Percentiles rank a stretch among this genome's conserved stretches.
Evolutionary conservation across 352 stramenopile genomes (phyloP).

Genomic region (Globisporangium irregulare): DNA sequence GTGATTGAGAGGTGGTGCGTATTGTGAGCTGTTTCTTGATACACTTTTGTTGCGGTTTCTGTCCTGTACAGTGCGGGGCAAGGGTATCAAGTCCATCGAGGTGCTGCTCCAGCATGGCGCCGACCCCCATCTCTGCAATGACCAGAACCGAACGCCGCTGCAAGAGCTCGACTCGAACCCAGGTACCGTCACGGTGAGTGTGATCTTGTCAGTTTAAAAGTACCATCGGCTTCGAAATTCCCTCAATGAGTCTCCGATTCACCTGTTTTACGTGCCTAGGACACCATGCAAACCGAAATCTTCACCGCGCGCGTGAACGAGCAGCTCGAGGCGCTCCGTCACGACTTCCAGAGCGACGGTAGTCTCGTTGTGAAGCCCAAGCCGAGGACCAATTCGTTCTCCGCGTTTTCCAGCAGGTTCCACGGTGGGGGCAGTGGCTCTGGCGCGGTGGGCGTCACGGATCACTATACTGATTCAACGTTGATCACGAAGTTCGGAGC

Average conservation of each 20-base stretch:
- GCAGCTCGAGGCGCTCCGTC: constrained; percentile 13
- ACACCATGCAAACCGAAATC: constrained; percentile 14
- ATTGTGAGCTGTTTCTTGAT: background rate
- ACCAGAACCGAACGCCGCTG: constrained; percentile 65
- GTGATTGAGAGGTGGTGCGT: too few species aligned
- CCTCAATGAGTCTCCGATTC: background rate
- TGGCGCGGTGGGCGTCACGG: background rate
- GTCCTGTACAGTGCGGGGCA: constrained; percentile 29
- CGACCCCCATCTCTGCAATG: constrained; percentile 55
- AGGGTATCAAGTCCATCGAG: constrained; percentile 54
- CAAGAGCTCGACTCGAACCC: constrained; percentile 49
- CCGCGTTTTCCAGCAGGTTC: background rate
- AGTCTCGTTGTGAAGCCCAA: constrained; percentile 2
- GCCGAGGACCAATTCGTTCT: background rate
- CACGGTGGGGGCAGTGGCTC: background rate
- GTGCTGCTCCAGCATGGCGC: constrained; percentile 60
- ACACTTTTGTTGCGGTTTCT: background rate
- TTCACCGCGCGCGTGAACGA: constrained; percentile 18
- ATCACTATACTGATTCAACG: background rate
- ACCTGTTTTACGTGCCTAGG: background rate
- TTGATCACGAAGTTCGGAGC: constrained; percentile 13
- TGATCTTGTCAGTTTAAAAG: too few species aligned
- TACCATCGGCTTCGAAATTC: background rate
- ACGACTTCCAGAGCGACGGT: background rate
- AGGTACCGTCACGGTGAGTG: constrained; percentile 28